Conservation (phyloP, 2,329 filamentous ascomycete genomes). For the Colletotrichum sp. region DNA sequence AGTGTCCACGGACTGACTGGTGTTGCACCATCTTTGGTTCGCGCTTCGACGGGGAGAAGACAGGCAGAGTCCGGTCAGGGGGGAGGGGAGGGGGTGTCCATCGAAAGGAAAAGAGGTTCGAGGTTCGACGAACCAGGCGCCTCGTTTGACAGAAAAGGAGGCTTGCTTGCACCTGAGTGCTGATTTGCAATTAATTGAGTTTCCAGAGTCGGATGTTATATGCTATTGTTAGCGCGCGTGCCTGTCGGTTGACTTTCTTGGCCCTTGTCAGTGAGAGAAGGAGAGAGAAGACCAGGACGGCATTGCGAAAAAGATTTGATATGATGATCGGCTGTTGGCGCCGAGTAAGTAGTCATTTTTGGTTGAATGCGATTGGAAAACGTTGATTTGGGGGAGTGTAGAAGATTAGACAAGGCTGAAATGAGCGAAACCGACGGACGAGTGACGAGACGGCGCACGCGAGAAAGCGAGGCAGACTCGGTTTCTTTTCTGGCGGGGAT, state of each 20-base stretch:
- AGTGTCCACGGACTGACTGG: background rate
- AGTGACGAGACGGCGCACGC: background rate
- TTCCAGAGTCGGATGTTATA: background rate
- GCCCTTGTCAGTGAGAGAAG: background rate
- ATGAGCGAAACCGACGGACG: background rate
- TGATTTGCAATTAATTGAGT: conserved; percentile 6
- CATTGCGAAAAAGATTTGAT: background rate
- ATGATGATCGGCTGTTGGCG: background rate
- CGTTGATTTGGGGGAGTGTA: background rate
- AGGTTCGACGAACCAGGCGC: background rate
- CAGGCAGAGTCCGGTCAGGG: background rate
- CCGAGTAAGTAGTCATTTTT: background rate
- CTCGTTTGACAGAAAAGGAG: background rate
- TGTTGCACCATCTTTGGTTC: background rate
- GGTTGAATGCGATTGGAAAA: background rate
- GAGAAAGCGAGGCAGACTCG: background rate
- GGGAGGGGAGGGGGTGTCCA: background rate
- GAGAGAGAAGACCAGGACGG: background rate
- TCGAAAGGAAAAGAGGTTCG: background rate
- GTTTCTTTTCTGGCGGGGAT: background rate
- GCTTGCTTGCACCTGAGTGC: background rate
- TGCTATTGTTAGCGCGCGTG: background rate
- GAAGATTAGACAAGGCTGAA: background rate
- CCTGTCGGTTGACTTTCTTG: background rate
- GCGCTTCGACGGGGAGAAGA: background rate